Evolutionary conservation across 2,329 filamentous ascomycete genomes (phyloP), one percentile per base, ranked within the genome.

Genomic region (Xylariaceae sp.): DNA sequence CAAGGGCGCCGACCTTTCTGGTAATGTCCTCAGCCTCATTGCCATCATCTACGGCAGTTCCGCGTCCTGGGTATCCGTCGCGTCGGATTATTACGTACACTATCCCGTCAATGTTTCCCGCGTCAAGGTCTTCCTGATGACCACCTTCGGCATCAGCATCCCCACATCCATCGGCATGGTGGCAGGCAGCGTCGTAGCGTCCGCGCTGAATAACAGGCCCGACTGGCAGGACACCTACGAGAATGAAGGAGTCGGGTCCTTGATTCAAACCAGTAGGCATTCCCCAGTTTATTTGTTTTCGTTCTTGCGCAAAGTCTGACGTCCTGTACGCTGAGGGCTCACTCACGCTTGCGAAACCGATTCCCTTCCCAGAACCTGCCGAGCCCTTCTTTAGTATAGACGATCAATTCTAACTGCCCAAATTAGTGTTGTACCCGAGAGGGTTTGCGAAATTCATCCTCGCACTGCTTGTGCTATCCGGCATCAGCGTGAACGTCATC

Each of bases 131-230:
- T 80, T 78, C 59, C 45, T 76, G 32, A 67, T 78, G 66, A 79
- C 76, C 1, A 73, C 70, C 2, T 67, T 75, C 41, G 77, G 76
- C 19, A 76, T 79, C 58, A 63, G 63, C 58, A 58, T 79, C 10
- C 76, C 76, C 0, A 80, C 76, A 0, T 74, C 71, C 40, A 71
- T 80, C 48, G 76, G 76, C 47, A 76, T 78, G 74, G 57, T 75
- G 8, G 67, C 74, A 1, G 76, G 76, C 26, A 72, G 70, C 37
- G 71, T 75, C 43, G 72, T 73, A 34, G 70, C 70, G 22, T 75
- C 71, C 1, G 70, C 73, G 1, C 67, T 78, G 43, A 72, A 72
- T 51, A 69, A 71, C 49, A 67, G 69, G 29, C 59, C 68, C 9
- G 70, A 72, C 47, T 77, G 73, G 74, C 54, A 57, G 10, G 67